Evolutionary conservation across 352 stramenopile genomes (phyloP).

Genomic region (Pythium folliculosum): DNA sequence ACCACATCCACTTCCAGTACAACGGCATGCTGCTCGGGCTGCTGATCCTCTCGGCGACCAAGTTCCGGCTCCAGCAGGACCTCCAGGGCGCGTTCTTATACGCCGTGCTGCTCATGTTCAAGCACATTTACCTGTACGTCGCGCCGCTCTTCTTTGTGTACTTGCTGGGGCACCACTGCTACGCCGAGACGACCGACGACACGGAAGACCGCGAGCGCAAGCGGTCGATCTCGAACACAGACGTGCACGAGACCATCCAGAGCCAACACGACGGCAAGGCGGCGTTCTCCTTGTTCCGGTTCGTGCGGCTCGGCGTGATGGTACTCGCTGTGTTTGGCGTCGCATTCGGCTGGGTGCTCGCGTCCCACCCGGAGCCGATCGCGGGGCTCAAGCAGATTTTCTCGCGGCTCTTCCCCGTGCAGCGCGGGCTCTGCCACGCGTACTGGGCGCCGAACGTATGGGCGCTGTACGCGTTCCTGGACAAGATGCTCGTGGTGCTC

Average conservation of each 20-base stretch:
- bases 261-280: constrained; percentile 57
- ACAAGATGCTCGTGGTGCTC: constrained; percentile 78
- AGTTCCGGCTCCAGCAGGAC: constrained; percentile 77
- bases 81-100: constrained; percentile 91
- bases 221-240: constrained; percentile 72
- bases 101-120: constrained; percentile 94
- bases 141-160: constrained; percentile 97
- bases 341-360: constrained; percentile 80
- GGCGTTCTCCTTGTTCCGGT: constrained; percentile 61
- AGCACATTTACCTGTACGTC: constrained; percentile 97
- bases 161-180: constrained; percentile 92
- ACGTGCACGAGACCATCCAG: constrained; percentile 70
- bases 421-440: constrained; percentile 95
- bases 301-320: constrained; percentile 82
- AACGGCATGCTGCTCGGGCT: constrained; percentile 97
- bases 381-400: constrained; percentile 87
- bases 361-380: constrained; percentile 47
- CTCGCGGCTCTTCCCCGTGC: constrained; percentile 95
- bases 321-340: constrained; percentile 83
- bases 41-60: constrained; percentile 90
- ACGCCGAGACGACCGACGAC: constrained; percentile 24
- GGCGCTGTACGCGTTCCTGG: constrained; percentile 94
- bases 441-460: constrained; percentile 99
- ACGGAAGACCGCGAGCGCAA: constrained; percentile 28
- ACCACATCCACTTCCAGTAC: constrained; percentile 99